These are phyloP conservation scores for Prunella vulgaris DNA, from an alignment of 257 asterid species.

Conservation along the genomic window DNA sequence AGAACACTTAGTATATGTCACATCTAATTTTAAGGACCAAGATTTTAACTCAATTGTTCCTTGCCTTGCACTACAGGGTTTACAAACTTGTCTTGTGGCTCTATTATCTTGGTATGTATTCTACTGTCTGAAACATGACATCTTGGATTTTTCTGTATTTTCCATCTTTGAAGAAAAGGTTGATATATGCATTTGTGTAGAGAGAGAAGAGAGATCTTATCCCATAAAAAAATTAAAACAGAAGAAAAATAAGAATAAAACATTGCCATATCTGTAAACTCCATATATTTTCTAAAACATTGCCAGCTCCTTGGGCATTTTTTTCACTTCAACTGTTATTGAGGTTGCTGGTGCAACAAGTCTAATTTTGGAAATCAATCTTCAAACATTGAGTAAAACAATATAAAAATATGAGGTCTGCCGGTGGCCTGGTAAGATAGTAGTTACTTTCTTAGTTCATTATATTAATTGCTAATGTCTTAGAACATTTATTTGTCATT, in stretches of 20 bases:
- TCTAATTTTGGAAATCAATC: background rate
- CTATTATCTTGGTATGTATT: constrained; percentile 76
- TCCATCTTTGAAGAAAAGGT: background rate
- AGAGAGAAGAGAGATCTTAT: background rate
- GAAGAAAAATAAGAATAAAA: background rate
- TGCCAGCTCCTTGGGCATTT: too few species aligned
- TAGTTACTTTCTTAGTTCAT: background rate
- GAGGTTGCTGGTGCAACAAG: background rate
- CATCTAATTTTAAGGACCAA: background rate
- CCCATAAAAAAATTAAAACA: background rate
- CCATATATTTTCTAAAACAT: background rate
- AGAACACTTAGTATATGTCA: too few species aligned
- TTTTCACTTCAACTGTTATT: background rate
- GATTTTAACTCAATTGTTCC: constrained; percentile 16
- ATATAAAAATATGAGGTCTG: background rate
- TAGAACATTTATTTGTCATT: background rate
- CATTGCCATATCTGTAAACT: background rate
- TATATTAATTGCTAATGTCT: background rate
- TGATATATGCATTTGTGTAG: background rate
- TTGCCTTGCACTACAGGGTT: constrained; percentile 55
- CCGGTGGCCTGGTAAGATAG: background rate
- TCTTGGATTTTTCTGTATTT: background rate
- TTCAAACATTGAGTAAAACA: background rate
- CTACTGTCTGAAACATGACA: background rate
- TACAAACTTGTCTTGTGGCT: constrained; percentile 91